phyloP scores from a whole-genome alignment of 148 eudicot genomes.

The Cornus florida region DNA sequence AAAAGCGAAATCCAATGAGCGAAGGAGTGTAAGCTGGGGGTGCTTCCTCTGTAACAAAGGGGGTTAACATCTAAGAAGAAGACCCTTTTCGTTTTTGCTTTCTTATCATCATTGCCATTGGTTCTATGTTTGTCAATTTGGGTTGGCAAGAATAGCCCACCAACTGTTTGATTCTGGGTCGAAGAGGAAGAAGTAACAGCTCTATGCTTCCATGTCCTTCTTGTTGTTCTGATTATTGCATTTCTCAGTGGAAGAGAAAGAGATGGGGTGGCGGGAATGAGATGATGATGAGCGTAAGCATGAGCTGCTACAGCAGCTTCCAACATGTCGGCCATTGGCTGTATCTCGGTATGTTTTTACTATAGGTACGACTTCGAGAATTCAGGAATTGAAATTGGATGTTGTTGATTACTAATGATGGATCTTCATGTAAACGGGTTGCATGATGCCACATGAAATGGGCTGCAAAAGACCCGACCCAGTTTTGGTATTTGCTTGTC shows the following conservation, averaged over 20 bases:
- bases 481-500: too few relatives aligned
- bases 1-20: constrained; percentile 83
- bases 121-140: not conserved
- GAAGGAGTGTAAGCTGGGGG: constrained; percentile 68
- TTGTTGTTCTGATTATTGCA: not conserved
- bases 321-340: not conserved
- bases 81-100: constrained; percentile 51
- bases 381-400: too few relatives aligned
- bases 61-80: constrained; percentile 96
- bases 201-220: constrained; percentile 14
- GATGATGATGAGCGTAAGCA: not conserved
- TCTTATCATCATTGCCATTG: constrained; percentile 6
- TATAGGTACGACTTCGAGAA: too few relatives aligned
- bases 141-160: constrained; percentile 12
- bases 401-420: too few relatives aligned
- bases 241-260: not conserved
- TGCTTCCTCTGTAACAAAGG: constrained; percentile 68
- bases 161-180: constrained; percentile 25
- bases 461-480: too few relatives aligned
- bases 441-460: too few relatives aligned
- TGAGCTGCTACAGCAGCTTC: constrained; percentile 2
- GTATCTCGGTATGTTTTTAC: too few relatives aligned
- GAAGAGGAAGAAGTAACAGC: constrained; percentile 14
- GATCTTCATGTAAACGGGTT: too few relatives aligned
- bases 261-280: not conserved